phyloP scores from a whole-genome alignment of 257 asterid genomes.

The Solanum sitiens region DNA sequence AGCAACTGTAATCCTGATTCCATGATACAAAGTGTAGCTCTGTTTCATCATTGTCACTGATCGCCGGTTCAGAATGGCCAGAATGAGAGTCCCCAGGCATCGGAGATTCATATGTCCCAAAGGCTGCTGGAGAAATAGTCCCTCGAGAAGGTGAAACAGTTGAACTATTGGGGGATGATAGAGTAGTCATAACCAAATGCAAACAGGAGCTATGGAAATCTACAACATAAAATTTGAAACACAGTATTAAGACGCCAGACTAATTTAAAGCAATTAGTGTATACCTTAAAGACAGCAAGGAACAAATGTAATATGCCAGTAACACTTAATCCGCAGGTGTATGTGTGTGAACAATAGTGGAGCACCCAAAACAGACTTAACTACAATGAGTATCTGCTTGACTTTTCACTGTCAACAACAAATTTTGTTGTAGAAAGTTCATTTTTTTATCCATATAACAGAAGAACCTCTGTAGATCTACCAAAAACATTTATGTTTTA shows the following conservation, averaged over 20 bases:
- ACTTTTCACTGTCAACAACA: not conserved
- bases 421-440: not conserved
- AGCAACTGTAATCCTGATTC: conserved; percentile 94
- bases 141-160: conserved; percentile 52
- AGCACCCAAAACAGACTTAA: not conserved
- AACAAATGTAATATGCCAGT: not conserved
- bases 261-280: not conserved
- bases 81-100: conserved; percentile 32
- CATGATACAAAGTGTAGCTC: conserved; percentile 74
- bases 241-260: not conserved
- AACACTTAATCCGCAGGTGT: not conserved
- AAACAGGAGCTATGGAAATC: conserved; percentile 13
- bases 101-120: conserved; percentile 30
- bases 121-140: conserved; percentile 32
- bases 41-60: conserved; percentile 45
- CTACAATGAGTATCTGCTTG: not conserved
- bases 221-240: not conserved
- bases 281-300: not conserved
- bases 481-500: not conserved
- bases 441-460: not conserved
- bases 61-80: conserved; percentile 33
- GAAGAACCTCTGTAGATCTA: not conserved
- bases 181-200: conserved; percentile 32
- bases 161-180: conserved; percentile 46
- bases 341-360: not conserved